phyloP scores from a whole-genome alignment of 208 protist species.

The Trypanosoma cruzi region DNA sequence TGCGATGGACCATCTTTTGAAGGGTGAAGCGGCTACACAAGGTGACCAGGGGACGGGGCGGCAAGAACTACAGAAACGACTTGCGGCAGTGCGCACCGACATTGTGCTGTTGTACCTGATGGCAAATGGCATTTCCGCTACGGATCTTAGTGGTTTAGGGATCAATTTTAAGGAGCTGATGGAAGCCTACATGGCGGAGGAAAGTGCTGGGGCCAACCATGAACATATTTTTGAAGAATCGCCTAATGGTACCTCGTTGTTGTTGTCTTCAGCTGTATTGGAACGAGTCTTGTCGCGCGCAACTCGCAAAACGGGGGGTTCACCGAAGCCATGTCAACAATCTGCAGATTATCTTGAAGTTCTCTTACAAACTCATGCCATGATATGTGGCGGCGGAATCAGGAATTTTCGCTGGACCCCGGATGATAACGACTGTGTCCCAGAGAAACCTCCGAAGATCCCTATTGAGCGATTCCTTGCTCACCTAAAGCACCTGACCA shows the following conservation, averaged over 20 bases:
- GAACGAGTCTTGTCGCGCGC: constrained; percentile 47
- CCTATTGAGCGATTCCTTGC: constrained; percentile 43
- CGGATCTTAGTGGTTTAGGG: constrained; percentile 43
- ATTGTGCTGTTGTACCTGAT: constrained; percentile 68
- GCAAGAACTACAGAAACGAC: constrained; percentile 28
- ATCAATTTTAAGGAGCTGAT: constrained; percentile 56
- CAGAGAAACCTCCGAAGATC: constrained; percentile 59
- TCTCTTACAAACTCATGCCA: constrained; percentile 63
- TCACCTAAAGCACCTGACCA: constrained; percentile 39
- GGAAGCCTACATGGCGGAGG: constrained; percentile 54
- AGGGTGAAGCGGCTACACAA: constrained; percentile 7
- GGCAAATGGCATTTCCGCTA: constrained; percentile 47
- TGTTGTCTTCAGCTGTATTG: constrained; percentile 38
- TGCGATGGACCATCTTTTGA: constrained; percentile 48
- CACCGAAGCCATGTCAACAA: constrained; percentile 27
- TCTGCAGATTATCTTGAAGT: constrained; percentile 64
- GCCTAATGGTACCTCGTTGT: constrained; percentile 25
- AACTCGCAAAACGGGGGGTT: constrained; percentile 13
- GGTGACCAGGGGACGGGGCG: constrained; percentile 1
- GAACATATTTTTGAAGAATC: constrained; percentile 26
- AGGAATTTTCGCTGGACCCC: constrained; percentile 48
- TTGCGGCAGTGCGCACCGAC: constrained; percentile 60
- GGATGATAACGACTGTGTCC: constrained; percentile 33
- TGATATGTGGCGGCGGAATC: constrained; percentile 58
- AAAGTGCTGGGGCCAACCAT: background rate